Percentiles rank a stretch among this genome's conserved stretches.
These are phyloP conservation scores for Pythium sp. DNA, from an alignment of 352 stramenopile species.

Conservation along the genomic window DNA sequence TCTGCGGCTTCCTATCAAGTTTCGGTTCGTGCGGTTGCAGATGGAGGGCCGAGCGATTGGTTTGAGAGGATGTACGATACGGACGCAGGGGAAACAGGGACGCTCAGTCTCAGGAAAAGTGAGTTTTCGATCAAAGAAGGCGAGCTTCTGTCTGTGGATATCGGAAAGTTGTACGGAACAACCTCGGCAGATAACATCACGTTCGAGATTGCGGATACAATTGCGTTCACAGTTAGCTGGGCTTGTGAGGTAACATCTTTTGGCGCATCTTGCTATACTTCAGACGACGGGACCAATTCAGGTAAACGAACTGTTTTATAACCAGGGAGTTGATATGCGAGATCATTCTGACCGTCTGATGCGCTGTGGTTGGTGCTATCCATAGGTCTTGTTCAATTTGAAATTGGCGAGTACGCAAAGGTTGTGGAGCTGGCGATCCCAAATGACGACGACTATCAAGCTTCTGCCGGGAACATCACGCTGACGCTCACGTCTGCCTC, in stretches of 20 bases:
- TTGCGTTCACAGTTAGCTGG: constrained; percentile 4
- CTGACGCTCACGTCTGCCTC: constrained; percentile 23
- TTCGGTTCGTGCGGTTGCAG: constrained; percentile 25
- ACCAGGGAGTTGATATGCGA: background rate
- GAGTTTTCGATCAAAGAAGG: constrained; percentile 21
- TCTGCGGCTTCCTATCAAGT: constrained; percentile 21
- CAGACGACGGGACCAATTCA: constrained; percentile 17
- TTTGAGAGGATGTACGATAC: constrained; percentile 19
- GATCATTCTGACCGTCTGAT: background rate
- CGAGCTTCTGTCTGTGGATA: constrained; percentile 16
- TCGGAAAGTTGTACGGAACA: constrained; percentile 30
- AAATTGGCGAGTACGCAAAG: constrained; percentile 25
- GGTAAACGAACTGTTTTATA: constrained; percentile 13
- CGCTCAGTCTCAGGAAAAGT: constrained; percentile 18
- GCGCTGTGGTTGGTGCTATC: background rate
- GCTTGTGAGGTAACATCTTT: background rate
- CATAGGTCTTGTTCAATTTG: constrained; percentile 23
- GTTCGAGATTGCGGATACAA: constrained; percentile 22
- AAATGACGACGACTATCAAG: constrained; percentile 28
- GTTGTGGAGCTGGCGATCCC: constrained; percentile 26
- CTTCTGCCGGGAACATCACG: constrained; percentile 21
- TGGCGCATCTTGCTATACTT: constrained; percentile 18
- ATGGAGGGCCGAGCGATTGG: constrained; percentile 31
- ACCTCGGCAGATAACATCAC: constrained; percentile 13
- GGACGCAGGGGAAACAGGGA: constrained; percentile 21